A percentile compares a stretch with the other conserved stretches of the same genome.
These are phyloP conservation scores for Candida jianshihensis DNA, from an alignment of 805 yeast species.

Conservation along the genomic window DNA sequence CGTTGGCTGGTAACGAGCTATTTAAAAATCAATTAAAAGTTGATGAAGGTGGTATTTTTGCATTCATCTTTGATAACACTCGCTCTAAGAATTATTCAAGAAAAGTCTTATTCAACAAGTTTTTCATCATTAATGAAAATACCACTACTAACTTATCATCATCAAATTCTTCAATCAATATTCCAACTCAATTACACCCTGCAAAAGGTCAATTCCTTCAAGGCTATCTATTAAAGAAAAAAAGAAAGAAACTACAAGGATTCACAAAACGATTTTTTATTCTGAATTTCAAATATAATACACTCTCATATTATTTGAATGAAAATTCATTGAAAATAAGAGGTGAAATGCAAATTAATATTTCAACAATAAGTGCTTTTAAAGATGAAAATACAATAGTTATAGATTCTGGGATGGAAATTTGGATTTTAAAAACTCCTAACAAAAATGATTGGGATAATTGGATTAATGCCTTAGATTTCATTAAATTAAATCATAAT, in stretches of 20 bases:
- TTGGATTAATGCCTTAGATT: slow-evolving; percentile 79
- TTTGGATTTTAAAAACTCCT: slow-evolving; percentile 78
- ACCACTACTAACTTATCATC: slow-evolving; percentile 4
- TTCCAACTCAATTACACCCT: slow-evolving; percentile 27
- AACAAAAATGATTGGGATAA: slow-evolving; percentile 58
- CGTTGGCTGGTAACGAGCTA: slow-evolving; percentile 52
- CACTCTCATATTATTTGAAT: slow-evolving; percentile 73
- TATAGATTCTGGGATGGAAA: slow-evolving; percentile 91
- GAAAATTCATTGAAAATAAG: slow-evolving; percentile 66
- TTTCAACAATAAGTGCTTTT: slow-evolving; percentile 79
- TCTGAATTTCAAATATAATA: slow-evolving; percentile 74
- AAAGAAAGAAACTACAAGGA: slow-evolving; percentile 81
- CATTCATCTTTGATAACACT: slow-evolving; percentile 88
- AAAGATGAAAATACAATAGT: slow-evolving; percentile 59
- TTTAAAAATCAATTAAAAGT: slow-evolving; percentile 58
- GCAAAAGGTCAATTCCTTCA: slow-evolving; percentile 68
- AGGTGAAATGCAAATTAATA: slow-evolving; percentile 85
- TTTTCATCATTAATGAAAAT: slow-evolving; percentile 20
- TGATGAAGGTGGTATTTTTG: slow-evolving; percentile 61
- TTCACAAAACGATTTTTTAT: slow-evolving; percentile 80
- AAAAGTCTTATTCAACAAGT: slow-evolving; percentile 58
- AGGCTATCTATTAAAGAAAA: slow-evolving; percentile 71
- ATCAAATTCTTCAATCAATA: slow-evolving; percentile 15
- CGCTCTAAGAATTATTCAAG: slow-evolving; percentile 82
- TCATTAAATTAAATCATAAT: slow-evolving; percentile 14